A percentile compares a stretch with the other conserved stretches of the same genome.
phyloP scores from a whole-genome alignment of 305 asterid genomes.

The Euphrasia arctica region DNA sequence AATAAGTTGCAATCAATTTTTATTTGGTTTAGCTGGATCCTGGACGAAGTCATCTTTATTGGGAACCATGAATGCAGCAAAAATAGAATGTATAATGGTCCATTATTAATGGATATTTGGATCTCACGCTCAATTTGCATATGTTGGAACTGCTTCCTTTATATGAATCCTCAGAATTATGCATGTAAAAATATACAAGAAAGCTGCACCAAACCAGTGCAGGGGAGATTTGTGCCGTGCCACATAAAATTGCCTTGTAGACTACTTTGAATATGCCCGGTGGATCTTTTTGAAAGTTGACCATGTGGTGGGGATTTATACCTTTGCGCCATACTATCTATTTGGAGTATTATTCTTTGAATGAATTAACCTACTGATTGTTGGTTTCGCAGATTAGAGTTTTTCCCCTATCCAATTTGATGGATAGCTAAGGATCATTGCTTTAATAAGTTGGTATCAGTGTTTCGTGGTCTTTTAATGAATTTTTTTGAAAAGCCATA shows the following conservation, averaged over 20 bases:
- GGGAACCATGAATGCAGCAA: slow-evolving; percentile 9
- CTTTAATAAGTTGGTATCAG: background rate
- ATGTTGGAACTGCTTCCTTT: slow-evolving; percentile 18
- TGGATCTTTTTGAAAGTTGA: background rate
- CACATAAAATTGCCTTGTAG: background rate
- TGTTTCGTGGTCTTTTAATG: background rate
- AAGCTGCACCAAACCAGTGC: background rate
- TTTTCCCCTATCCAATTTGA: background rate
- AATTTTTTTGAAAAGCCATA: background rate
- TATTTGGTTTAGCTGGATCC: slow-evolving; percentile 18
- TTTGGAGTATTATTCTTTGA: background rate
- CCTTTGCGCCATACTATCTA: background rate
- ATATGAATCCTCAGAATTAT: slow-evolving; percentile 7
- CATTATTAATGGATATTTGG: background rate
- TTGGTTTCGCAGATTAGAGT: background rate
- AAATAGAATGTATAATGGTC: too few species aligned
- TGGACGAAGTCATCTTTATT: slow-evolving; percentile 1
- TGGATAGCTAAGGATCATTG: background rate
- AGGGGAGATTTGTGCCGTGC: background rate
- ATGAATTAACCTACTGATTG: background rate
- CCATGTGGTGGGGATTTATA: background rate
- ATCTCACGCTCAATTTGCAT: background rate
- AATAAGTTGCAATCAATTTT: background rate
- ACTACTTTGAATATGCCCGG: background rate
- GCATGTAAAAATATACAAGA: background rate